A percentile compares a stretch with the other conserved stretches of the same genome.
Evolutionary conservation across 2,329 filamentous ascomycete species (phyloP).

Genomic region (Diaporthe sp.): DNA sequence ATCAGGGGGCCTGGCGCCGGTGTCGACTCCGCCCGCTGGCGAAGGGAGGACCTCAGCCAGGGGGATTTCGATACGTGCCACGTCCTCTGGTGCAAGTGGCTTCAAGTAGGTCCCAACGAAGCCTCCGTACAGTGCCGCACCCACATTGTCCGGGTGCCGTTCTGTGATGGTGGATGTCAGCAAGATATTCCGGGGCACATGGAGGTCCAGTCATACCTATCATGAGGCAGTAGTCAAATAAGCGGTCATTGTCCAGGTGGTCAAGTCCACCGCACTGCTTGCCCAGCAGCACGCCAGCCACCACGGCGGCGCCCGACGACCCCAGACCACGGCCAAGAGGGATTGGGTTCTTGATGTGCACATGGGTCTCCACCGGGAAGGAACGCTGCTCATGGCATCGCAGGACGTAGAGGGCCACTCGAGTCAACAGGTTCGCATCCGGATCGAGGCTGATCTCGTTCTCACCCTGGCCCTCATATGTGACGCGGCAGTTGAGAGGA

Average conservation of each 20-base stretch:
- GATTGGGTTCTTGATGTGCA: constrained; percentile 96
- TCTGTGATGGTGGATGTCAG: constrained; percentile 57
- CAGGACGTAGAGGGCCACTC: constrained; percentile 93
- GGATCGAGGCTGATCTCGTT: constrained; percentile 86
- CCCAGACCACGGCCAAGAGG: constrained; percentile 92
- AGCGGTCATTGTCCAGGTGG: constrained; percentile 79
- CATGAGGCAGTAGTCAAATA: constrained; percentile 98
- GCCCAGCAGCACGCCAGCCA: constrained; percentile 92
- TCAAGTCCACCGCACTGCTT: constrained; percentile 88
- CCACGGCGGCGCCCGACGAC: constrained; percentile 95
- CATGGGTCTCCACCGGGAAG: constrained; percentile 88
- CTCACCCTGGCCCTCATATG: constrained; percentile 87
- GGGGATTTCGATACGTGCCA: constrained; percentile 92
- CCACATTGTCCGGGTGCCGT: constrained; percentile 93
- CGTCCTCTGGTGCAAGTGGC: constrained; percentile 89
- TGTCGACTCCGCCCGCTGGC: constrained; percentile 91
- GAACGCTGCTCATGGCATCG: constrained; percentile 88
- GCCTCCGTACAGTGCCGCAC: constrained; percentile 93
- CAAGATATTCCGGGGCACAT: neutral
- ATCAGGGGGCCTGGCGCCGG: constrained; percentile 85
- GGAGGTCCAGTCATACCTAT: constrained; percentile 71
- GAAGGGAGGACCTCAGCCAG: constrained; percentile 92
- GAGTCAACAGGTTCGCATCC: constrained; percentile 91
- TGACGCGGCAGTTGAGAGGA: constrained; percentile 87
- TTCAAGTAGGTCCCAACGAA: constrained; percentile 98